Base-by-base conservation (phyloP, 805 yeast species). In the Yamadazyma ubonensis region DNA sequence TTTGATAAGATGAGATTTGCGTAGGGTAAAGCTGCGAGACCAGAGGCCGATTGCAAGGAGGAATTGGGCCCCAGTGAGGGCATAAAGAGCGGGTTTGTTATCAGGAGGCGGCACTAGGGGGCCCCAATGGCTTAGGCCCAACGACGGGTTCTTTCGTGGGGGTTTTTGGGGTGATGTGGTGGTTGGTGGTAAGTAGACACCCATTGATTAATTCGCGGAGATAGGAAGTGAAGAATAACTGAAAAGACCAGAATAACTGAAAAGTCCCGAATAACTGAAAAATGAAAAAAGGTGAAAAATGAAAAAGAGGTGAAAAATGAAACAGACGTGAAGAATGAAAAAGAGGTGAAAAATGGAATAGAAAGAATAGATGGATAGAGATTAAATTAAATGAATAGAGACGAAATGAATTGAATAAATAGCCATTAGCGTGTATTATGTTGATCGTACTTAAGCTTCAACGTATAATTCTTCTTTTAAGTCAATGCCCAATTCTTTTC, bases 401-500 rank as follows among this genome's bases (percentile, higher is more conserved):
- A n/a, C n/a, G n/a, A n/a, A n/a, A n/a, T n/a, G n/a, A n/a, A n/a
- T n/a, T n/a, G n/a, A n/a, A n/a, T n/a, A n/a, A n/a, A n/a, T n/a
- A n/a, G n/a, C n/a, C n/a, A n/a, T n/a, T n/a, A n/a, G n/a, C n/a
- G n/a, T n/a, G n/a, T n/a, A n/a, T n/a, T n/a, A n/a, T n/a, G n/a
- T n/a, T n/a, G n/a, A n/a, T n/a, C n/a, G n/a, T n/a, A n/a, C n/a
- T 12, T 23, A 23, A 23, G 26, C 26, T 38, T 54, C 62, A 50
- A 64, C 60, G 51, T 61, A 89, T 59, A 90, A 76, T 56, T 86
- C 96, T 73, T 90, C 97, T 74, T 86, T 86, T 64, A 90, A 79
- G 54, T 91, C 91, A 63, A 90, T 76, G 54, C 97, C 98, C 58
- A 93, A 79, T 67, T 90, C 96, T 65, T 83, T 76, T 75, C 96